Base-by-base conservation (phyloP, 2,329 filamentous ascomycete species). In the Hypoxylon sp. region DNA sequence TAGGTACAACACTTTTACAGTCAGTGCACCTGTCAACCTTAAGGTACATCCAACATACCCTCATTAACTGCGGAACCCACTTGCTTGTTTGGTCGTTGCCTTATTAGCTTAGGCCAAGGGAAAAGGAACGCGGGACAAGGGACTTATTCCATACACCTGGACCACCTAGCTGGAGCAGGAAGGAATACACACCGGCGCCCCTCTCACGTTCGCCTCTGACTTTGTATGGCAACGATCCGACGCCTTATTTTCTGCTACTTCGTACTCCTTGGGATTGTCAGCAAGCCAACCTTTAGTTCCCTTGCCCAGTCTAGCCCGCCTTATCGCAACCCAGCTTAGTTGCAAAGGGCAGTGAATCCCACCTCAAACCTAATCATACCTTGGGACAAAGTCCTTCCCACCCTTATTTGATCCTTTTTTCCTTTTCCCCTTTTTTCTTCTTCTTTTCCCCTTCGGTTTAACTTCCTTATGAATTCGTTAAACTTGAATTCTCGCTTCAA, bases 401-500 rank as follows among this genome's bases (percentile, higher is more conserved):
- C 65, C 47, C 61, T 46, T 63, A 56, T 60, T 68, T 63, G 59
- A 53, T 48, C 50, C 29, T 61, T 68, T 57, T 62, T 61, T 47
- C 54, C 29, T 24, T 42, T 42, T 54, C n/a, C 35, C 24, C 55
- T 29, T 58, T 60, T 65, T 59, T 29, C 31, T 52, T 35, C 37
- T 24, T 44, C n/a, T 39, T 39, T 53, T 56, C 19, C 17, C 17
- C 14, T 26, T 17, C 5, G 37, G 62, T 63, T 70, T 70, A 71
- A 64, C 68, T 70, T 71, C 82, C 84, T 82, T 85, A 92, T 92
- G 90, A 92, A 88, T 87, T 92, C 90, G 86, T 88, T 92, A 88
- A 92, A 92, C 85, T 88, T 92, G 89, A 93, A 92, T 86, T 88
- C 89, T 81, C 90, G 91, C 83, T 89, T 93, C 81, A 92, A 92